Conservation (phyloP, 2,329 filamentous ascomycete genomes). For the Fusarium fracticaudum region DNA sequence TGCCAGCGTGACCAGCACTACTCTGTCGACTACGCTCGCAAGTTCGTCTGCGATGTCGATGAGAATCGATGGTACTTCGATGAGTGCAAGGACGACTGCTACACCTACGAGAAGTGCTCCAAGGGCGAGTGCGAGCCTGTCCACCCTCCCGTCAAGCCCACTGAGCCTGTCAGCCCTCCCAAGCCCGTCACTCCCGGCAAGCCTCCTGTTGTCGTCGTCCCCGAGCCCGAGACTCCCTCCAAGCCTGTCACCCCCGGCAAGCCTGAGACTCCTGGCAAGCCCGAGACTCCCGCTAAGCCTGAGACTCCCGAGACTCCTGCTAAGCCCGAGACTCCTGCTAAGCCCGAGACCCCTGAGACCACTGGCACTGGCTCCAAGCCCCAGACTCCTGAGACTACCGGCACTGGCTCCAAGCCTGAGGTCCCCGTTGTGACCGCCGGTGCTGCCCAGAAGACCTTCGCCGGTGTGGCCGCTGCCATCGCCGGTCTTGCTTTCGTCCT, state of each 20-base stretch:
- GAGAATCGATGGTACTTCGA: constrained; percentile 45
- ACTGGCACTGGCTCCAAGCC: constrained; percentile 1
- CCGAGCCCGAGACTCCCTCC: constrained; percentile 7
- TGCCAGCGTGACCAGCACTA: constrained; percentile 44
- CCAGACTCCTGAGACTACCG: neutral
- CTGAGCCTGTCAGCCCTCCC: neutral
- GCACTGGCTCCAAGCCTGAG: constrained; percentile 6
- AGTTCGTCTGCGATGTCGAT: constrained; percentile 45
- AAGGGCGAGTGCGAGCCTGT: constrained; percentile 39
- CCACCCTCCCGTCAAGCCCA: constrained; percentile 13
- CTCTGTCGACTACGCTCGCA: constrained; percentile 44
- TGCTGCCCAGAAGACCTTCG: constrained; percentile 39
- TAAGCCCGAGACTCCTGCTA: constrained; percentile 4
- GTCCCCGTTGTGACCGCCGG: constrained; percentile 38
- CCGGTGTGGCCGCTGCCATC: constrained; percentile 37
- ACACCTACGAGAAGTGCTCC: constrained; percentile 39
- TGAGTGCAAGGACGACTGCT: constrained; percentile 46
- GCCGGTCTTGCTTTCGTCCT: constrained; percentile 41
- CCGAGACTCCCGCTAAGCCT: neutral
- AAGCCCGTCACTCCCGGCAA: constrained; percentile 3
- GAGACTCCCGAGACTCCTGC: neutral
- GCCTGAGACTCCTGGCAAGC: neutral
- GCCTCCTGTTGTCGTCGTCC: constrained; percentile 24
- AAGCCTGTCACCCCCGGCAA: neutral
- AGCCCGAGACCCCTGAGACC: neutral